Evolutionary conservation across 2,329 filamentous ascomycete genomes (phyloP), one percentile per base, ranked within the genome.

Genomic region (Colletotrichum truncatum): DNA sequence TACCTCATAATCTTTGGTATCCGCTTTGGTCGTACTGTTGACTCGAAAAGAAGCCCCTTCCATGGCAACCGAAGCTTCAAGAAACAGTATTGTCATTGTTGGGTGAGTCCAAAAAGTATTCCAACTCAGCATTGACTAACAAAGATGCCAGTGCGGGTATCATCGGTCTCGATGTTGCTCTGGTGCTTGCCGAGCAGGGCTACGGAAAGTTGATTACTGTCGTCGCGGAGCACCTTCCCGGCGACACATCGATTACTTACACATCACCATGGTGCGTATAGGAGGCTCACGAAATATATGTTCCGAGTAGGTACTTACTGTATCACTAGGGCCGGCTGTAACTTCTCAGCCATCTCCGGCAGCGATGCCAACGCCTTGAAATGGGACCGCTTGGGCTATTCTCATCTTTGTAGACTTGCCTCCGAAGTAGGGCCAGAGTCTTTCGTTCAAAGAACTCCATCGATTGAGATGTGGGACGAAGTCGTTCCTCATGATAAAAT

Each of bases 251-350:
- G 1, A 63, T 73, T 1, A 68, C 72, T 21, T 82, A 81, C 65
- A 81, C 79, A 1, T 81, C 80, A 7, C 79, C 80, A 57, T 81
- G 79, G 78, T 78, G n/a, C n/a, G n/a, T n/a, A n/a, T n/a, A n/a
- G n/a, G n/a, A n/a, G n/a, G n/a, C n/a, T n/a, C n/a, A n/a, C n/a
- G n/a, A n/a, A 63, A 45, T 11, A 14, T 30, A 4, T 3, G 8
- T 21, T 8, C 18, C n/a, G n/a, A n/a, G n/a, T n/a, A n/a, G n/a
- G 0, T 18, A 30, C 43, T 53, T 18, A 53, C 34, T 23, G 14
- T 30, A 39, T 5, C 23, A 18, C 3, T 16, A 76, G 79, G 78
- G 80, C 80, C 11, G 80, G 80, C 4, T 80, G 77, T 63, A 82
- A 82, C 68, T 82, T 81, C 66, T 82, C 80, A 1, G 79, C 77